Evolutionary conservation across 1,284 basidiomycete species (phyloP).

Genomic region (Austroboletus niveus): DNA sequence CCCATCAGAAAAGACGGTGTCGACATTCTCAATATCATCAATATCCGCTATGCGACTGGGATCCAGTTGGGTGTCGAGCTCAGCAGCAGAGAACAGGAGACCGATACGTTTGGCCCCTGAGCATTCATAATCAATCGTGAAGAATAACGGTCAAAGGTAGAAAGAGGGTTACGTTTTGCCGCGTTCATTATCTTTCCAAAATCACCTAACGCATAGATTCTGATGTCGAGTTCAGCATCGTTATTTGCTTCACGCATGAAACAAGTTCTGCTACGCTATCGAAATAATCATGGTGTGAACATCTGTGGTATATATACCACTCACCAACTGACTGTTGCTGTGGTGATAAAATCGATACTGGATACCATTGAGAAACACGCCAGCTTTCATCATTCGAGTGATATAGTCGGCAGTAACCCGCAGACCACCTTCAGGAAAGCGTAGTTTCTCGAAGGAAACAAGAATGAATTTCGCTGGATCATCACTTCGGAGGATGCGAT

Average conservation of each 20-base stretch:
- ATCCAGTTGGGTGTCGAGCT: constrained; percentile 54
- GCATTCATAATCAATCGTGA: not conserved
- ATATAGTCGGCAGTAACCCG: constrained; percentile 54
- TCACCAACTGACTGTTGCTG: constrained; percentile 65
- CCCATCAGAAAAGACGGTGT: constrained; percentile 64
- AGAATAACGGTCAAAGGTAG: not conserved
- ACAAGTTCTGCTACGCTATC: constrained; percentile 57
- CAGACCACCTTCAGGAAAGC: constrained; percentile 49
- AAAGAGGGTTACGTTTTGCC: constrained; percentile 50
- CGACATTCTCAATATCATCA: constrained; percentile 52
- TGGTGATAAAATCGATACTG: constrained; percentile 69
- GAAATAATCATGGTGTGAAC: not conserved
- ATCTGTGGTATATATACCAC: constrained; percentile 10
- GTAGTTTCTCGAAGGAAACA: constrained; percentile 49
- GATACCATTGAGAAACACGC: constrained; percentile 53
- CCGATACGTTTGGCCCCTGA: constrained; percentile 66
- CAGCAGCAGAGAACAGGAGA: constrained; percentile 60
- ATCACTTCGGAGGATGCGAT: constrained; percentile 56
- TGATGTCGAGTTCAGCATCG: constrained; percentile 53
- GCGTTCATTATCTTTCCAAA: constrained; percentile 59
- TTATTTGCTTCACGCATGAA: constrained; percentile 53
- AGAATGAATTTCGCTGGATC: constrained; percentile 54
- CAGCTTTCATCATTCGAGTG: constrained; percentile 49
- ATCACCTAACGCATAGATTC: constrained; percentile 56
- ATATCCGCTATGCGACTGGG: constrained; percentile 52